These are phyloP conservation scores for Botrytis byssoidea DNA, from an alignment of 2,329 filamentous ascomycete species.

Conservation along the genomic window DNA sequence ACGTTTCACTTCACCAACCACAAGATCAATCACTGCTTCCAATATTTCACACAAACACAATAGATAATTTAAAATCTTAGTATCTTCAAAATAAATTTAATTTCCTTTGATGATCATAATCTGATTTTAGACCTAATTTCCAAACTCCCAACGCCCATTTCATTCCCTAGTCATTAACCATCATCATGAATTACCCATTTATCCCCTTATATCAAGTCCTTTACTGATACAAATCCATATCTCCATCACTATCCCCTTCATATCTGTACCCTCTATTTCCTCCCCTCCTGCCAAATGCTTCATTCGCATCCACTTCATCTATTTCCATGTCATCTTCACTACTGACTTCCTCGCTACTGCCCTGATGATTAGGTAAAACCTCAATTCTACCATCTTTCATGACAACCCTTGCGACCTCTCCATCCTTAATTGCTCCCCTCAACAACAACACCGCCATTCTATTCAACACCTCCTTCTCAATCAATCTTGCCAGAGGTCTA, in stretches of 20 bases:
- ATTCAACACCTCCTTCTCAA: constrained; percentile 97
- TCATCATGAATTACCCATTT: background rate
- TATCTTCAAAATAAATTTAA: background rate
- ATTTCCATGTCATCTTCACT: constrained; percentile 66
- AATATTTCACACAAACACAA: background rate
- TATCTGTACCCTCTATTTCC: background rate
- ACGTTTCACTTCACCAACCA: background rate
- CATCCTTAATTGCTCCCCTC: constrained; percentile 78
- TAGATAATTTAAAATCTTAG: background rate
- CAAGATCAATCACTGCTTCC: background rate
- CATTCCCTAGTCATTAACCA: background rate
- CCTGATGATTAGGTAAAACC: constrained; percentile 82
- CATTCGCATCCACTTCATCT: constrained; percentile 54
- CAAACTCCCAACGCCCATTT: background rate
- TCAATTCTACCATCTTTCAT: constrained; percentile 76
- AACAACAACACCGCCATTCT: constrained; percentile 88
- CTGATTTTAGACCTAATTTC: background rate
- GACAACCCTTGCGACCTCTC: constrained; percentile 77
- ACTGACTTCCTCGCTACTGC: constrained; percentile 64
- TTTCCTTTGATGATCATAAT: background rate
- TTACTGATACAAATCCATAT: constrained; percentile 54
- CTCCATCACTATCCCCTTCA: constrained; percentile 47
- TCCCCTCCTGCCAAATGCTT: constrained; percentile 48
- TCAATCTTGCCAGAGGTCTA: constrained; percentile 80
- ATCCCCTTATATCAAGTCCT: background rate